phyloP scores from a whole-genome alignment of 257 asterid genomes.

The Ilex asprella region DNA sequence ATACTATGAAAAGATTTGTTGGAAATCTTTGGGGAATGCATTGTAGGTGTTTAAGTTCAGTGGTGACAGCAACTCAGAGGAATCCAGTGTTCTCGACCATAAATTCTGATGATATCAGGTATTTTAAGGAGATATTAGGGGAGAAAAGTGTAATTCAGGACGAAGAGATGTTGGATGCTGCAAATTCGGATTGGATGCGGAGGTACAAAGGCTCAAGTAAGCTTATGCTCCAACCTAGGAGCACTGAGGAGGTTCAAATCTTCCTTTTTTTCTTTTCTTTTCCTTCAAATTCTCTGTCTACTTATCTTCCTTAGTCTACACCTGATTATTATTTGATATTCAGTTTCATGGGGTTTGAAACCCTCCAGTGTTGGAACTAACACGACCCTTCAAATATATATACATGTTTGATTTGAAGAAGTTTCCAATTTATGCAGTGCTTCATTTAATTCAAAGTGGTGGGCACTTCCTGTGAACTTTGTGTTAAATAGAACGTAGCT shows the following conservation, averaged over 20 bases:
- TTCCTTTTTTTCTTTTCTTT: background rate
- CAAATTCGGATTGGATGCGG: conserved; percentile 90
- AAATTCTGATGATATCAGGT: conserved; percentile 58
- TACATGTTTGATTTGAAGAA: background rate
- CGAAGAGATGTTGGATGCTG: conserved; percentile 64
- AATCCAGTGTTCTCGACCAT: conserved; percentile 51
- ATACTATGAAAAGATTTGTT: conserved; percentile 10
- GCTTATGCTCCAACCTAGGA: conserved; percentile 80
- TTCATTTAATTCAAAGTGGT: background rate
- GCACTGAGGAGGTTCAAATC: conserved; percentile 57
- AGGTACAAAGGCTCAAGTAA: conserved; percentile 82
- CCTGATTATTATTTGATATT: background rate
- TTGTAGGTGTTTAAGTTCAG: conserved; percentile 42
- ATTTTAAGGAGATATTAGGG: conserved; percentile 71
- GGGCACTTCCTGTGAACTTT: background rate
- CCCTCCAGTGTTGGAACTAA: too few species aligned
- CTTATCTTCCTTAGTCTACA: background rate
- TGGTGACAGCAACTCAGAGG: conserved; percentile 39
- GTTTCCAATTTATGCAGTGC: background rate
- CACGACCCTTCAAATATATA: too few species aligned
- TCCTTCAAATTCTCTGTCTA: conserved; percentile 7
- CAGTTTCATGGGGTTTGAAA: background rate
- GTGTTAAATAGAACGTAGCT: conserved; percentile 6
- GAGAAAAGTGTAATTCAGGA: conserved; percentile 84
- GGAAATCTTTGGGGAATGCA: conserved; percentile 25